phyloP scores from a whole-genome alignment of 345 rosid genomes.

The Camelina hispida region DNA sequence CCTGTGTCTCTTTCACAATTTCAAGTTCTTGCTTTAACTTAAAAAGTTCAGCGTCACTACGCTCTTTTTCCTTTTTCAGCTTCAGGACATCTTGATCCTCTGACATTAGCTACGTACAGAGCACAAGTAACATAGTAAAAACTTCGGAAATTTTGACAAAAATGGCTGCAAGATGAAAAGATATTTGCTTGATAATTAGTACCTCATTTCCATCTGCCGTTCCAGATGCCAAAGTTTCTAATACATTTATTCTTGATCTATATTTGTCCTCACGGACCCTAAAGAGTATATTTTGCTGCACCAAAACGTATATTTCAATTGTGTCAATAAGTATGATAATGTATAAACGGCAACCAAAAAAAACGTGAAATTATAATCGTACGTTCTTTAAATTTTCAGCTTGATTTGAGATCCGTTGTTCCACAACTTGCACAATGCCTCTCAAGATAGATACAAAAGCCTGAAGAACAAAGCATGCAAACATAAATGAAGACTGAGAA shows the following conservation, averaged over 20 bases:
- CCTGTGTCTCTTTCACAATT: slow-evolving; percentile 52
- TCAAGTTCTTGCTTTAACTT: slow-evolving; percentile 64
- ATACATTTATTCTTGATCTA: slow-evolving; percentile 62
- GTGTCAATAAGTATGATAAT: slow-evolving; percentile 1
- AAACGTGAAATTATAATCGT: slow-evolving; percentile 30
- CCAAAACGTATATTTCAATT: slow-evolving; percentile 17
- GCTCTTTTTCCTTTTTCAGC: slow-evolving; percentile 59
- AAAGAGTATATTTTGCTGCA: slow-evolving; percentile 73
- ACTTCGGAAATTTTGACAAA: neutral
- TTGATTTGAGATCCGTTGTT: slow-evolving; percentile 68
- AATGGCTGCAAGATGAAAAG: neutral
- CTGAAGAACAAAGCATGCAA: slow-evolving; percentile 38
- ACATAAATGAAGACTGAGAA: slow-evolving; percentile 5
- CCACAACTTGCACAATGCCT: slow-evolving; percentile 65
- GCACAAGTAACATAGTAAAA: slow-evolving; percentile 1
- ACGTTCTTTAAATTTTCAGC: slow-evolving; percentile 72
- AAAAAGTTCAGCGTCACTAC: slow-evolving; percentile 54
- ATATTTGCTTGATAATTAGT: slow-evolving; percentile 7
- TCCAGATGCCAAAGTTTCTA: slow-evolving; percentile 73
- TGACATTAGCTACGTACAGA: slow-evolving; percentile 56
- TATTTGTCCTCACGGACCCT: slow-evolving; percentile 68
- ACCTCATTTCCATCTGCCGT: slow-evolving; percentile 75
- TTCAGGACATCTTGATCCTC: slow-evolving; percentile 57
- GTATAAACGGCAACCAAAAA: neutral
- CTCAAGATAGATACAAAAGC: slow-evolving; percentile 55